Base-by-base conservation (phyloP, 2,329 filamentous ascomycete genomes). In the Didymella segeticola region DNA sequence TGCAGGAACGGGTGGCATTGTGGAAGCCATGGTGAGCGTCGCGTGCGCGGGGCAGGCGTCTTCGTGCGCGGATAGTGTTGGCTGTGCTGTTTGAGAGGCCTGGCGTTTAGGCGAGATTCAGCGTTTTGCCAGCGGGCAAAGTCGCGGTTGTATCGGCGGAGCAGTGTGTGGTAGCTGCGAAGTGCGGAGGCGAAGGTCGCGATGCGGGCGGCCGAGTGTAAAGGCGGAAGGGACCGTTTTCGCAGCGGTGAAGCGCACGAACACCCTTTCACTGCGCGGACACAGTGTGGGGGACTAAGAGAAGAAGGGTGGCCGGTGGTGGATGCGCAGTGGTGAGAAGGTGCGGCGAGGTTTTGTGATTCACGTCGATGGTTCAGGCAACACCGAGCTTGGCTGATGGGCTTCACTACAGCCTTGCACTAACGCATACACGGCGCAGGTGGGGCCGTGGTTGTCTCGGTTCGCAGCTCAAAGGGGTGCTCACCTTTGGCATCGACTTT, bases 1-100 rank as follows among this genome's bases (percentile, higher is more conserved):
- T 61, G 80, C 78, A 54, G 81, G 81, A 47, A 81, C 75, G 51
- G 73, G 73, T 8, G 74, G 74, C 74, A 76, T 76, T 25, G 53
- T 54, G 27, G 69, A 67, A 43, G 71, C 61, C 72, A 73, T 72
- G 47, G 37, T 59, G 57, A 59, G 55, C 55, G 53, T 49, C 51
- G 51, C 46, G 51, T 54, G 51, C 51, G 51, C 51, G 41, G 51
- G 51, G 51, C 51, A 49, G 66, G 67, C 66, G 66, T 70, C 68
- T 70, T 67, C 64, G 57, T 59, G 60, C 58, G 66, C 49, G 54
- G 45, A 50, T 27, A 47, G 55, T 48, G 56, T 23, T 30, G 45
- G 48, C 56, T 41, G 15, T 2, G 15, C 45, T 22, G 15, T 43
- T 26, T 10, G 23, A 23, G 20, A 39, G n/a, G 9, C 41, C 19